phyloP scores from a whole-genome alignment of 73 alveolate genomes.

The Durusdinium trenchii region DNA sequence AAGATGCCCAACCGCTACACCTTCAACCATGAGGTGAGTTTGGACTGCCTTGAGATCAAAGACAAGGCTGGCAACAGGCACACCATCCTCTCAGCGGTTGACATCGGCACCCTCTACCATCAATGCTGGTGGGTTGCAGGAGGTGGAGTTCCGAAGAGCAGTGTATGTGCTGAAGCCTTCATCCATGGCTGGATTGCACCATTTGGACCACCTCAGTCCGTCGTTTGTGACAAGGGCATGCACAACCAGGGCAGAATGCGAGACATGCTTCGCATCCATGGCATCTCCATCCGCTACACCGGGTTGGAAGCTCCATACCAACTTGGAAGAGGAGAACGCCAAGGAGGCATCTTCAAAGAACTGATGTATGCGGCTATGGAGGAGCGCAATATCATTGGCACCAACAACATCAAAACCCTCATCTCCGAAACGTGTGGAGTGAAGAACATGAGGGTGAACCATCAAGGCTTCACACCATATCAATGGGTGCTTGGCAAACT shows the following conservation, averaged over 20 bases:
- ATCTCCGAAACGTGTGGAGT: neutral
- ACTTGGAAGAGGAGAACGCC: neutral
- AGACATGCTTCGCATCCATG: neutral
- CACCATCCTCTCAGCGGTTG: neutral
- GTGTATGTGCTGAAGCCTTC: neutral
- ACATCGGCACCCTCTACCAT: neutral
- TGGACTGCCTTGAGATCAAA: neutral
- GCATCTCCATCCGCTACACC: neutral
- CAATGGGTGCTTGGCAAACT: conserved; percentile 27
- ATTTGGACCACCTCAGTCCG: neutral
- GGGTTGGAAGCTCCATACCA: conserved; percentile 10
- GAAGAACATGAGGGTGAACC: neutral
- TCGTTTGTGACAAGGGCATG: neutral
- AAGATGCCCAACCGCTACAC: neutral
- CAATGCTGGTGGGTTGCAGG: neutral
- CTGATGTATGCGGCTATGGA: neutral
- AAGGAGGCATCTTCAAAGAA: neutral
- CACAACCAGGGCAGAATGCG: neutral
- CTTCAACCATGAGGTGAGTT: neutral
- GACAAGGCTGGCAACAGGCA: neutral
- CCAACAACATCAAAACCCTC: neutral
- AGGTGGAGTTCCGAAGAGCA: neutral
- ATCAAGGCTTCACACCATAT: neutral
- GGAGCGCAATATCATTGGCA: neutral
- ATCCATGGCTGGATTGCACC: neutral